Percentiles rank a stretch among this genome's conserved stretches.
These are phyloP conservation scores for Sequoia sempervirens DNA, from an alignment of 75 land plant genomes.

Conservation along the genomic window DNA sequence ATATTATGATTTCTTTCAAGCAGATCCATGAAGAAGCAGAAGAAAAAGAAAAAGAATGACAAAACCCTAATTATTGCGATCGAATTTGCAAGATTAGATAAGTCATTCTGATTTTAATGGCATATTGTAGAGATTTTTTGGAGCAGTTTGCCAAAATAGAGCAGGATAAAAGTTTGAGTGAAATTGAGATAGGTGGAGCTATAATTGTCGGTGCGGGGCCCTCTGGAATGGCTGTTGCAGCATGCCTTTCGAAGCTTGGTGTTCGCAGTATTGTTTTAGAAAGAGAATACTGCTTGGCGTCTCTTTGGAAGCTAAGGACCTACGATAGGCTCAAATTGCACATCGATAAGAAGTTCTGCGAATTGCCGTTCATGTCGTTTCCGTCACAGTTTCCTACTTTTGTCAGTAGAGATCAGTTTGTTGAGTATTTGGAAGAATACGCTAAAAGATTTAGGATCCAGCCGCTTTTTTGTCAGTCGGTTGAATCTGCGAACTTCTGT, in stretches of 20 bases:
- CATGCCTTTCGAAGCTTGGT: conserved; percentile 30
- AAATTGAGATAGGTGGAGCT: conserved; percentile 26
- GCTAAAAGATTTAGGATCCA: conserved; percentile 22
- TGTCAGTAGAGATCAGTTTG: conserved; percentile 18
- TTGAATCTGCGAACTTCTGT: conserved; percentile 20
- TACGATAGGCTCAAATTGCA: conserved; percentile 52
- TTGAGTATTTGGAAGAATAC: conserved; percentile 38
- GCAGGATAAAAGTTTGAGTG: neutral
- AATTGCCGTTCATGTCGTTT: conserved; percentile 34
- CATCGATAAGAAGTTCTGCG: conserved; percentile 39
- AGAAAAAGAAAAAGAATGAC: neutral
- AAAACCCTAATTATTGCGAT: neutral
- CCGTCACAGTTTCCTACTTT: conserved; percentile 23
- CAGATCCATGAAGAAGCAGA: neutral
- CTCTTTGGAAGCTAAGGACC: conserved; percentile 43
- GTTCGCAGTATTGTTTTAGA: conserved; percentile 31
- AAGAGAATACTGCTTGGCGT: conserved; percentile 32
- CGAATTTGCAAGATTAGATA: neutral
- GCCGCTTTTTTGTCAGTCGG: conserved; percentile 20
- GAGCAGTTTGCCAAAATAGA: neutral
- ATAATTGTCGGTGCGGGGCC: conserved; percentile 88
- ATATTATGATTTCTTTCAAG: neutral
- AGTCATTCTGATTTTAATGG: neutral
- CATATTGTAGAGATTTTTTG: neutral
- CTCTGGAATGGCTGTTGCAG: conserved; percentile 37